These are phyloP conservation scores for Annulohypoxylon moriforme DNA, from an alignment of 495 filamentous ascomycete genomes.

Conservation along the genomic window DNA sequence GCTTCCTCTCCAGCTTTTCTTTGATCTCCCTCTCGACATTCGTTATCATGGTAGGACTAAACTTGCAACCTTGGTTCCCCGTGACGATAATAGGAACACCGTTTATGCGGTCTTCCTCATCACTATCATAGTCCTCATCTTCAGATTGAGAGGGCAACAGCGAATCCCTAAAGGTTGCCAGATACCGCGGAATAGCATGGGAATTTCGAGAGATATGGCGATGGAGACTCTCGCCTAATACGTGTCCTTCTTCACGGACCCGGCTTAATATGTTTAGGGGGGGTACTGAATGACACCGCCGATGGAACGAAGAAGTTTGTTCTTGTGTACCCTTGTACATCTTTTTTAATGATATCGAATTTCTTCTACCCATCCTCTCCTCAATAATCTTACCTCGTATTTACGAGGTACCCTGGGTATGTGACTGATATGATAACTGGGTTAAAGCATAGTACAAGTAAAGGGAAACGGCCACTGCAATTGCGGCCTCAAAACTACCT, in stretches of 20 bases:
- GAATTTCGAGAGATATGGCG: not conserved
- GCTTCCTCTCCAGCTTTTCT: constrained; percentile 1
- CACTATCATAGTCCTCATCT: constrained; percentile 23
- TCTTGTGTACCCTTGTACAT: not conserved
- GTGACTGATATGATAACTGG: not conserved
- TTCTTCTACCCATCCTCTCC: not conserved
- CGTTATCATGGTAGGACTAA: not conserved
- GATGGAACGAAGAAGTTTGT: not conserved
- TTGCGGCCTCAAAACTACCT: not conserved
- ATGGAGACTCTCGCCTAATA: not conserved
- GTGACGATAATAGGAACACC: constrained; percentile 18
- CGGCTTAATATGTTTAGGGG: not conserved
- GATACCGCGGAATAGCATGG: not conserved
- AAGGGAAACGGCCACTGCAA: not conserved
- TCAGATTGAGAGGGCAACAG: not conserved
- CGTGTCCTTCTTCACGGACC: not conserved
- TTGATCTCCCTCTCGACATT: not conserved
- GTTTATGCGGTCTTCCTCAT: constrained; percentile 33
- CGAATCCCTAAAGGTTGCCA: not conserved
- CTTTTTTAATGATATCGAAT: not conserved
- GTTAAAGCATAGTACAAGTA: not conserved
- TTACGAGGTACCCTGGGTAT: not conserved
- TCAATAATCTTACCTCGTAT: not conserved
- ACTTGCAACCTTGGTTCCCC: not conserved
- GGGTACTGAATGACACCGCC: not conserved